phyloP scores from a whole-genome alignment of 2,329 filamentous ascomycete genomes.

The Aspergillaceae sp. region DNA sequence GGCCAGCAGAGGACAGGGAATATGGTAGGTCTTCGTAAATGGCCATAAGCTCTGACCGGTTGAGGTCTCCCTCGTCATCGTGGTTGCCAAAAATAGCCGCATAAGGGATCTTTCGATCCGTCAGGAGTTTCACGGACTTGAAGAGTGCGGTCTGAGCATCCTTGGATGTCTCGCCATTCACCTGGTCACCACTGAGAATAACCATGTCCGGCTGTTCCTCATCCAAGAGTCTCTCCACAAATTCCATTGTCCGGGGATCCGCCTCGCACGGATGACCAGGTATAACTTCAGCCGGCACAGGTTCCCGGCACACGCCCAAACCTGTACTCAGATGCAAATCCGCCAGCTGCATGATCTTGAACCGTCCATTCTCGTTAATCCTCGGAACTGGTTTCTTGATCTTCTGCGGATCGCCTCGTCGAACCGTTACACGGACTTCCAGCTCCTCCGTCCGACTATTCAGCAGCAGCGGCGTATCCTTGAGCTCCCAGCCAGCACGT shows the following conservation, averaged over 20 bases:
- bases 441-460: slow-evolving; percentile 53
- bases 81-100: slow-evolving; percentile 95
- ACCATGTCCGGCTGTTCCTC: slow-evolving; percentile 92
- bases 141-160: slow-evolving; percentile 90
- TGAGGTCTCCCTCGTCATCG: slow-evolving; percentile 80
- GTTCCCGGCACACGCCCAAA: slow-evolving; percentile 73
- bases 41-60: slow-evolving; percentile 70
- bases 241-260: slow-evolving; percentile 83
- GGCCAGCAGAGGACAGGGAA: slow-evolving; percentile 76
- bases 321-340: slow-evolving; percentile 92
- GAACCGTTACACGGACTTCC: slow-evolving; percentile 67
- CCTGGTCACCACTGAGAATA: slow-evolving; percentile 84
- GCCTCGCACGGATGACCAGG: slow-evolving; percentile 72
- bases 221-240: slow-evolving; percentile 72
- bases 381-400: slow-evolving; percentile 62
- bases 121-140: slow-evolving; percentile 79
- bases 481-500: slow-evolving; percentile 72
- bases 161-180: slow-evolving; percentile 86
- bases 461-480: slow-evolving; percentile 64
- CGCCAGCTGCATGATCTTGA: slow-evolving; percentile 96
- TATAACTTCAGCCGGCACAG: slow-evolving; percentile 64
- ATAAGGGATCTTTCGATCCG: slow-evolving; percentile 82
- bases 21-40: slow-evolving; percentile 81
- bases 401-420: slow-evolving; percentile 59
- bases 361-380: slow-evolving; percentile 80